phyloP scores from a whole-genome alignment of 805 yeast species.

The Yarrowia sp. region DNA sequence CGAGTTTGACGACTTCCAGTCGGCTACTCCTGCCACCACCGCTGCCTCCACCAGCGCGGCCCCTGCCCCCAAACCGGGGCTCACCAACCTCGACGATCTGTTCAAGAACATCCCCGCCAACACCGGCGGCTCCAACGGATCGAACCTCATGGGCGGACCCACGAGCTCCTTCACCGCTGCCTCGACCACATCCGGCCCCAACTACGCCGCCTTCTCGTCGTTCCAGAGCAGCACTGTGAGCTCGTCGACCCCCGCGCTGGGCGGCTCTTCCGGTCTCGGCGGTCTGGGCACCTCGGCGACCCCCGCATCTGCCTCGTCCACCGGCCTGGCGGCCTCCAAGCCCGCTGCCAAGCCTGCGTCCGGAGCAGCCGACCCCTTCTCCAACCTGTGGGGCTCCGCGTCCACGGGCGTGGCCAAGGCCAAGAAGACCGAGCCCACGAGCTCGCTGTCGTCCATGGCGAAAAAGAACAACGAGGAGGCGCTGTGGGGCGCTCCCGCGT shows the following conservation, averaged over 20 bases:
- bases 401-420: constrained; percentile 41
- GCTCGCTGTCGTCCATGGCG: constrained; percentile 35
- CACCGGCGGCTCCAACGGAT: not conserved
- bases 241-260: constrained; percentile 40
- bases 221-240: constrained; percentile 16
- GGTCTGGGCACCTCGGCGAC: constrained; percentile 18
- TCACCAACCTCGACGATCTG: constrained; percentile 43
- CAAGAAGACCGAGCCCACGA: constrained; percentile 42
- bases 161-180: constrained; percentile 24
- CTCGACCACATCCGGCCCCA: constrained; percentile 11
- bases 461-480: constrained; percentile 30
- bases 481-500: constrained; percentile 34
- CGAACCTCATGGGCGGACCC: constrained; percentile 26
- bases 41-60: constrained; percentile 39
- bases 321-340: constrained; percentile 41
- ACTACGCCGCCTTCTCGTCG: constrained; percentile 32
- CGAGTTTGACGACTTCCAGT: constrained; percentile 70
- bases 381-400: constrained; percentile 52
- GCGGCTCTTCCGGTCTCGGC: constrained; percentile 1
- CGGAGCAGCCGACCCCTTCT: constrained; percentile 50
- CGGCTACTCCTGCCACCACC: constrained; percentile 57
- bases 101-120: constrained; percentile 42
- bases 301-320: constrained; percentile 38
- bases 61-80: constrained; percentile 22
- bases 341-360: constrained; percentile 41